Evolutionary conservation across 2,329 filamentous ascomycete genomes (phyloP), one percentile per base, ranked within the genome.

Genomic region (Monosporascus ibericus): DNA sequence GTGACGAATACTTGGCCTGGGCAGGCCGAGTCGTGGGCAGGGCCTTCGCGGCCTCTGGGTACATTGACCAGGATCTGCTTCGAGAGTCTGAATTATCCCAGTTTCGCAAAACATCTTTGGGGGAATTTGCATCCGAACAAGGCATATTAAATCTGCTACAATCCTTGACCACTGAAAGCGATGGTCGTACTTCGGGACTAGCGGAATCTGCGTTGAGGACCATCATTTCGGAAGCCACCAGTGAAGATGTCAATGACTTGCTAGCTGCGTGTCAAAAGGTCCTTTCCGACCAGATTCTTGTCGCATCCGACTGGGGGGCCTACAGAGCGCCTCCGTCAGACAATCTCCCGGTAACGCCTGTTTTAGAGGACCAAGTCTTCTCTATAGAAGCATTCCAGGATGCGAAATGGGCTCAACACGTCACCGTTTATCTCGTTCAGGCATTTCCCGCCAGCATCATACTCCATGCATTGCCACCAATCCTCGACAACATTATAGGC

Each of bases 1-100:
- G 84, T 52, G 73, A 80, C 25, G 79, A 83, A 17, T 96, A 94
- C 65, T 73, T 90, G 1, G 74, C 88, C 1, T 99, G 95, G 95
- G 88, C 89, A 44, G 92, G 89, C 3, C 81, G 86, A 56, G 87
- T 92, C 2, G 76, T 97, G 44, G 94, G 95, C 7, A 82, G 90
- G 65, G 86, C 90, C 0, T 97, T 92, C 69, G 85, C 87, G 39
- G 81, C 88, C 17, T 88, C 84, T 27, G 91, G 91, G 2, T 76
- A 82, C 51, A 78, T 90, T 6, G 81, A 84, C 17, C 67, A 74
- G 37, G 80, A 80, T 48, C 73, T 88, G 46, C 67, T 86, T 1
- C 74, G 77, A 25, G 85, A 88, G 64, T 84, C 82, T 1, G 73
- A 73, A 17, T 68, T 87, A 6, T 68, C 72, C 15, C 70, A 75